Conservation (phyloP, 148 eudicot species). For the Rhododendron simsii region DNA sequence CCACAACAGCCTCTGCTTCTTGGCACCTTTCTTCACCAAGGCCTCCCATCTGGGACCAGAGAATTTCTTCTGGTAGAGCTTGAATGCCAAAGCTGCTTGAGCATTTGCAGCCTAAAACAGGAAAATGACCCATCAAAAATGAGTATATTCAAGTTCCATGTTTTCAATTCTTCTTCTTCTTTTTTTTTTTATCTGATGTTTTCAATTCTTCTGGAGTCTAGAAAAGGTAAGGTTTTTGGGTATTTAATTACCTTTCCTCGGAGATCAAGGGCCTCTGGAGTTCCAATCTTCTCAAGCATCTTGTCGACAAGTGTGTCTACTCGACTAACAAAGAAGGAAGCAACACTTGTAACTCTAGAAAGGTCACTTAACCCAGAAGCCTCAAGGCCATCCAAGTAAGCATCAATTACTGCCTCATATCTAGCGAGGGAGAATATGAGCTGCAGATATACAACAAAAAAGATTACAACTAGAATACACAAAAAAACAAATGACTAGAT, state of each 20-base stretch:
- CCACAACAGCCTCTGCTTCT: conserved; percentile 95
- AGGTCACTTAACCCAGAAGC: conserved; percentile 91
- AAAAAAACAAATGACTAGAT: not conserved
- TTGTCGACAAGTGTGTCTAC: conserved; percentile 91
- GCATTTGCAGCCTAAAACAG: conserved; percentile 85
- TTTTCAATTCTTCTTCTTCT: not conserved
- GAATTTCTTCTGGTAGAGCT: conserved; percentile 89
- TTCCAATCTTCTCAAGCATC: conserved; percentile 89
- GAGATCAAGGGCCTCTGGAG: conserved; percentile 88
- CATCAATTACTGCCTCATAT: conserved; percentile 97
- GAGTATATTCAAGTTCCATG: not conserved
- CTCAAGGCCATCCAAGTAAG: conserved; percentile 96
- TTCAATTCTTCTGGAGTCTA: not conserved
- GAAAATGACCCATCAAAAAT: not conserved
- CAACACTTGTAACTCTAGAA: conserved; percentile 92
- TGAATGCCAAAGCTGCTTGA: conserved; percentile 82
- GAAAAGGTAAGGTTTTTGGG: not conserved
- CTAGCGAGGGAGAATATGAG: conserved; percentile 89
- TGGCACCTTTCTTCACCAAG: conserved; percentile 90
- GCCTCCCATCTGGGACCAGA: conserved; percentile 99
- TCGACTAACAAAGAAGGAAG: conserved; percentile 97
- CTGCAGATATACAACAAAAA: conserved; percentile 38
- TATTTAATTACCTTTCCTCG: conserved; percentile 74
- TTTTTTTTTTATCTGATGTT: not conserved
- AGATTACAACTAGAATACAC: conserved; percentile 15